A percentile compares a stretch with the other conserved stretches of the same genome.
phyloP scores from a whole-genome alignment of 1,284 basidiomycete genomes.

The Trichosporon inkin region DNA sequence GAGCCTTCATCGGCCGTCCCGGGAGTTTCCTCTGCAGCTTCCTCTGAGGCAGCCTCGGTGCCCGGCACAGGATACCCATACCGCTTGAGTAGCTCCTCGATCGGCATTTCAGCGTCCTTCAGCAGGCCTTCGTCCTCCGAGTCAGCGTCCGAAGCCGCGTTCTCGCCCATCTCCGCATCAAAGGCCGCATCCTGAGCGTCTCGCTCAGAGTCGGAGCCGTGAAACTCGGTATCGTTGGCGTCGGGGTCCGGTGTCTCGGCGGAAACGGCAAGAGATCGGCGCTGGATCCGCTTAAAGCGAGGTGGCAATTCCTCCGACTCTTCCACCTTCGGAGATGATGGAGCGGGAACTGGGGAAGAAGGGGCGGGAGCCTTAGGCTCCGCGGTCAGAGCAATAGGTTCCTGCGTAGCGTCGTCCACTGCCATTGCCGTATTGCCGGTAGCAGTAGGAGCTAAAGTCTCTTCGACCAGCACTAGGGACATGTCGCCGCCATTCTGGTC shows the following conservation, averaged over 20 bases:
- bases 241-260: conserved; percentile 39
- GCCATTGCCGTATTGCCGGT: neutral
- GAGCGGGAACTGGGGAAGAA: neutral
- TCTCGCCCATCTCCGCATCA: conserved; percentile 50
- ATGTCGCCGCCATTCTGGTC: neutral
- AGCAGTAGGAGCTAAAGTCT: neutral
- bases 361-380: neutral
- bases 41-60: conserved; percentile 8
- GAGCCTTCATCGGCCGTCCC: neutral
- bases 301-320: neutral
- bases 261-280: conserved; percentile 19
- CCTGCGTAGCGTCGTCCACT: neutral
- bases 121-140: conserved; percentile 55
- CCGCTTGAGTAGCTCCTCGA: conserved; percentile 55
- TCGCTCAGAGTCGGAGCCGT: conserved; percentile 25
- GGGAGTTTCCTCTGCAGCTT: neutral
- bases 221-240: conserved; percentile 47
- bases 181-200: conserved; percentile 46
- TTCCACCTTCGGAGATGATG: neutral
- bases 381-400: neutral
- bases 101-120: conserved; percentile 55
- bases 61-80: conserved; percentile 51
- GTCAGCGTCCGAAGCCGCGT: conserved; percentile 48
- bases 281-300: conserved; percentile 26
- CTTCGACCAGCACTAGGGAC: neutral